phyloP scores from a whole-genome alignment of 306 rosid genomes.

The Ormosia emarginata region DNA sequence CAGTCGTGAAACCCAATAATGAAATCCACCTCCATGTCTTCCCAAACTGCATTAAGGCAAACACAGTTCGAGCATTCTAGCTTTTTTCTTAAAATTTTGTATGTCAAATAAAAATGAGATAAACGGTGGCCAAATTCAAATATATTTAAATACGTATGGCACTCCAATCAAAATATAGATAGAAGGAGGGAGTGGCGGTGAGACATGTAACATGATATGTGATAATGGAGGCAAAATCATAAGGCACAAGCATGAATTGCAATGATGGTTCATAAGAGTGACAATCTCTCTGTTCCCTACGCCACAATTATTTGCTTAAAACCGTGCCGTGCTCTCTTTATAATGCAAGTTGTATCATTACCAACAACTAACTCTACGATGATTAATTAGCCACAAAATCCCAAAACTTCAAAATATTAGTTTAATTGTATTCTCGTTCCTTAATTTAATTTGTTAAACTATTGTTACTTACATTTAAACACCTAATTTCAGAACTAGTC shows the following conservation, averaged over 20 bases:
- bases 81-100: not conserved
- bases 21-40: no score
- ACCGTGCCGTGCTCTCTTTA: not conserved
- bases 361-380: not conserved
- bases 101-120: not conserved
- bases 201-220: constrained; percentile 7
- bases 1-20: not conserved
- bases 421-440: not conserved
- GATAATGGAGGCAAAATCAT: constrained; percentile 41
- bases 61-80: no score
- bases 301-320: not conserved
- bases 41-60: no score
- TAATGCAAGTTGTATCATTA: not conserved
- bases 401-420: not conserved
- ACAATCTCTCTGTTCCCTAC: not conserved
- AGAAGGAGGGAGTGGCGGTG: not conserved
- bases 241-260: constrained; percentile 9
- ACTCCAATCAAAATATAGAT: not conserved
- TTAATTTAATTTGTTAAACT: not conserved
- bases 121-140: not conserved
- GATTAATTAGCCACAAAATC: constrained; percentile 7
- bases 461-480: not conserved
- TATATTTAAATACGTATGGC: not conserved
- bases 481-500: not conserved
- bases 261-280: constrained; percentile 24